Conservation (phyloP, 495 filamentous ascomycete species). For the Pseudomonodictys pantanalensis region DNA sequence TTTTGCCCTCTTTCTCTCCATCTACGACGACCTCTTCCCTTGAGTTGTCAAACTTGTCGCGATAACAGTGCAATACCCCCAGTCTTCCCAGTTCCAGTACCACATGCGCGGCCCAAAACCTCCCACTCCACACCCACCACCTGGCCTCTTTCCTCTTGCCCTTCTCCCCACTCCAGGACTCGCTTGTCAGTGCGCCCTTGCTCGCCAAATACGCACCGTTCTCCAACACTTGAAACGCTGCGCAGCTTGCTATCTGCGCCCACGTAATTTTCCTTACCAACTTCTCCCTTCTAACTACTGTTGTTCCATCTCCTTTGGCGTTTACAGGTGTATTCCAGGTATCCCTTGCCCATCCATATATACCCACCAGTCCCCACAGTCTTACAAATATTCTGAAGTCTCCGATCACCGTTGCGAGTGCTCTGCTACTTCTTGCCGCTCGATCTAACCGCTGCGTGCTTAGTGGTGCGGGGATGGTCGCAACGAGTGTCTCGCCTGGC, state of each 20-base stretch:
- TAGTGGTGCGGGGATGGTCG: slow-evolving; percentile 42
- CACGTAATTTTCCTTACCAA: slow-evolving; percentile 54
- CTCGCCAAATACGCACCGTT: slow-evolving; percentile 75
- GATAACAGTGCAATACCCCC: slow-evolving; percentile 47
- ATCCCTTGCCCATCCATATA: slow-evolving; percentile 65
- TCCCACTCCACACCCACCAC: slow-evolving; percentile 69
- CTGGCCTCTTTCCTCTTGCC: slow-evolving; percentile 50
- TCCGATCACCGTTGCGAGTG: slow-evolving; percentile 53
- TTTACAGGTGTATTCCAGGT: slow-evolving; percentile 21
- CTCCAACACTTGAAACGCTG: slow-evolving; percentile 75
- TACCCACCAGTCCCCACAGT: slow-evolving; percentile 72
- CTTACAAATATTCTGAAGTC: slow-evolving; percentile 72
- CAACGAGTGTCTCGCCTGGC: slow-evolving; percentile 44
- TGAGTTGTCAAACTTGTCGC: slow-evolving; percentile 22
- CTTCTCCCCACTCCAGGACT: slow-evolving; percentile 51
- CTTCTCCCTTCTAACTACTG: slow-evolving; percentile 6
- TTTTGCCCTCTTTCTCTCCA: slow-evolving; percentile 39
- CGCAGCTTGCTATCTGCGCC: slow-evolving; percentile 64
- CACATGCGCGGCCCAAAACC: slow-evolving; percentile 78
- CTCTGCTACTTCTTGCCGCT: slow-evolving; percentile 37
- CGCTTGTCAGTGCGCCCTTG: slow-evolving; percentile 57
- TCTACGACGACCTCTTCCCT: slow-evolving; percentile 34
- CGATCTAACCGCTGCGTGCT: slow-evolving; percentile 30
- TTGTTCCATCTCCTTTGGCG: too few species aligned
- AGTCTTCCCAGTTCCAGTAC: slow-evolving; percentile 70